phyloP scores from a whole-genome alignment of 495 filamentous ascomycete species.

The Penicillium waksmanii region DNA sequence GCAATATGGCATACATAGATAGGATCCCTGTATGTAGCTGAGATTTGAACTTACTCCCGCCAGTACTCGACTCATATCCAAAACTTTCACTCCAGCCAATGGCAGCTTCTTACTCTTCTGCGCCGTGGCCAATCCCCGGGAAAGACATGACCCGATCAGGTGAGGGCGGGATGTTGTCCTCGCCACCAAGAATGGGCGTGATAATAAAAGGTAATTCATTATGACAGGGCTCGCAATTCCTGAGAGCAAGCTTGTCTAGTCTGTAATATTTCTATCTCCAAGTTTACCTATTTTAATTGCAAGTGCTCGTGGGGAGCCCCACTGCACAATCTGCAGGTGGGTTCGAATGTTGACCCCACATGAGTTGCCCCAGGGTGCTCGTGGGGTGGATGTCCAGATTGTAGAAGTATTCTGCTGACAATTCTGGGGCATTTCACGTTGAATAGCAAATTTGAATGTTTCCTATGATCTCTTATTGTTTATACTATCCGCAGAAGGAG shows the following conservation, averaged over 20 bases:
- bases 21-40: too few species aligned
- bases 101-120: slow-evolving; percentile 20
- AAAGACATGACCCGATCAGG: slow-evolving; percentile 8
- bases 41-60: slow-evolving; percentile 17
- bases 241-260: too few species aligned
- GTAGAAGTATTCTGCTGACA: too few species aligned
- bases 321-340: slow-evolving; percentile 1
- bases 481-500: too few species aligned
- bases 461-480: too few species aligned
- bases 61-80: slow-evolving; percentile 28
- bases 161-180: not conserved
- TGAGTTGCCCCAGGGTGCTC: not conserved
- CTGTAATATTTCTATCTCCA: not conserved
- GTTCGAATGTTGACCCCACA: slow-evolving; percentile 16
- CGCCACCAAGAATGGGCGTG: not conserved
- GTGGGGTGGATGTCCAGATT: not conserved
- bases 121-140: slow-evolving; percentile 12
- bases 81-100: slow-evolving; percentile 23
- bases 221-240: too few species aligned
- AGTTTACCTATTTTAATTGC: not conserved
- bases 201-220: slow-evolving; percentile 8
- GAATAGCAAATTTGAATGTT: too few species aligned
- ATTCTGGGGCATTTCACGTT: too few species aligned
- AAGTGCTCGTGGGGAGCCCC: slow-evolving; percentile 11
- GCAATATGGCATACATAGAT: too few species aligned